Conservation (phyloP, 176 grass and related monocot genomes). For the Avena eriantha region DNA sequence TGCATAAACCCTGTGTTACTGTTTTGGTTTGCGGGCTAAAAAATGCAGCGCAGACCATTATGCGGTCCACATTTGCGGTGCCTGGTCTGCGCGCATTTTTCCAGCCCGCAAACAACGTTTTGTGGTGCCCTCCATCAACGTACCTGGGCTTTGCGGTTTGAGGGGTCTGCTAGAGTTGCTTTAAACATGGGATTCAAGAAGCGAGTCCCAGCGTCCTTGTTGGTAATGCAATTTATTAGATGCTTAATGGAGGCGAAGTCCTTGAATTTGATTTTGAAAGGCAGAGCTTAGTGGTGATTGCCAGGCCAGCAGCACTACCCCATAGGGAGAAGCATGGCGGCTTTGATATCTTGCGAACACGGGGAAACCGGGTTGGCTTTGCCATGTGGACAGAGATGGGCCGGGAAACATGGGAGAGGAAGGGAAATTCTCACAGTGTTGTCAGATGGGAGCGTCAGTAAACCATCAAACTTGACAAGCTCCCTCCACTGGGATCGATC, state of each 20-base stretch:
- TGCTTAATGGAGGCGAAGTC: background rate
- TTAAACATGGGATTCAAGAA: background rate
- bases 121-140: too few relatives aligned
- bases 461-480: background rate
- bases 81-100: too few relatives aligned
- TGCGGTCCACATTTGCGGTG: too few relatives aligned
- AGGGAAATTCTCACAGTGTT: background rate
- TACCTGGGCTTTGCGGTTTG: too few relatives aligned
- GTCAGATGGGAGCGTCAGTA: background rate
- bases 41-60: too few relatives aligned
- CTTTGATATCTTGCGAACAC: background rate
- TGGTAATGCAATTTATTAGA: background rate
- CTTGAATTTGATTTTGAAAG: background rate
- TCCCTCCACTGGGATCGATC: background rate
- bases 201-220: background rate
- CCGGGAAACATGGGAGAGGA: background rate
- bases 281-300: background rate
- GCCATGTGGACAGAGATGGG: background rate
- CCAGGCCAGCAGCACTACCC: background rate
- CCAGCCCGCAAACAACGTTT: too few relatives aligned
- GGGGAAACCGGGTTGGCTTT: background rate
- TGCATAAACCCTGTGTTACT: too few relatives aligned
- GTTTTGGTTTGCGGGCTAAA: too few relatives aligned
- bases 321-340: background rate
- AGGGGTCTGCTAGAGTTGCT: too few relatives aligned